Evolutionary conservation across 345 rosid species (phyloP).

Genomic region (Eucalyptus marginata): DNA sequence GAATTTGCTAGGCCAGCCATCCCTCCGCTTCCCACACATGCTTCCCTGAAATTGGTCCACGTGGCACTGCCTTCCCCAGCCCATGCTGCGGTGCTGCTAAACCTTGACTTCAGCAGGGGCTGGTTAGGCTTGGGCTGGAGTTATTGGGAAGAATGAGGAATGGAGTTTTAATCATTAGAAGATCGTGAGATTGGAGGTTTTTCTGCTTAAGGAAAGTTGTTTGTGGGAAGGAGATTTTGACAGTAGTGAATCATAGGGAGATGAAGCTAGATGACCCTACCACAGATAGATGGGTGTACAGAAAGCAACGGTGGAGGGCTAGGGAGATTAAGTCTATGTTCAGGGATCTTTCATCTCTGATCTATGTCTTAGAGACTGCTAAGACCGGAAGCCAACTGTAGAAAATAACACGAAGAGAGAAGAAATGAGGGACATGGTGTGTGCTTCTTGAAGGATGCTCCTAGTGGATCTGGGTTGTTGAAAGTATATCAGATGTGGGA

Average conservation of each 20-base stretch:
- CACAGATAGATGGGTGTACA: background rate
- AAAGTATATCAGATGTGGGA: background rate
- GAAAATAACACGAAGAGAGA: background rate
- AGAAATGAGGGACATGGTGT: background rate
- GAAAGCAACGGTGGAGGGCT: background rate
- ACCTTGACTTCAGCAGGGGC: background rate
- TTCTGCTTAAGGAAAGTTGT: background rate
- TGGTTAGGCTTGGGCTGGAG: background rate
- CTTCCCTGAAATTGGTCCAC: background rate
- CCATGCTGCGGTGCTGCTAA: background rate
- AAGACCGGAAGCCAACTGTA: background rate
- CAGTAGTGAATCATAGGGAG: background rate
- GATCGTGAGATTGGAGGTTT: background rate
- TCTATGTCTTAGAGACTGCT: background rate
- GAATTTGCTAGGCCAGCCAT: background rate
- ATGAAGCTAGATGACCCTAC: background rate
- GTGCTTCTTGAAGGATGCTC: background rate
- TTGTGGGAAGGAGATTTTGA: background rate
- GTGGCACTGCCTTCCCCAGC: background rate
- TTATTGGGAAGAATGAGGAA: background rate
- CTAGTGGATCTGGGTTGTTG: background rate
- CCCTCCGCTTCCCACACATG: background rate
- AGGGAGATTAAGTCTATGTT: background rate
- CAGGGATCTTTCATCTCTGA: background rate
- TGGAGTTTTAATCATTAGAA: background rate